Evolutionary conservation across 192 early-diverging fungal species (phyloP), one percentile per base, ranked within the genome.

Genomic region (Gaertneriomyces semiglobifer): DNA sequence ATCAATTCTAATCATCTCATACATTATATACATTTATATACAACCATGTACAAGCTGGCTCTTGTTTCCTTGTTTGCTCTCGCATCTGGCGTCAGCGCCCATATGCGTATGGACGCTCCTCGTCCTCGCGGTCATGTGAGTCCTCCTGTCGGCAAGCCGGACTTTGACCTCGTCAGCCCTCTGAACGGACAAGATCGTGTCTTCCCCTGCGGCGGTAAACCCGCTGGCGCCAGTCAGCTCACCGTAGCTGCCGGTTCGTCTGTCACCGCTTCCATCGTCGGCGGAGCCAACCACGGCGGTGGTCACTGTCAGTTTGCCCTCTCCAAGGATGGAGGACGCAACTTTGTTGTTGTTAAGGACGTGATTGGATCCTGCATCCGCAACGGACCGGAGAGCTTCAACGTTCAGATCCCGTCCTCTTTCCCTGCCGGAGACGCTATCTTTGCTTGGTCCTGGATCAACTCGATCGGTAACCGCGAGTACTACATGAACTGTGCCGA

Each of bases 251-350:
- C 71, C 51, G 71, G 71, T 10, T 33, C 57, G 5, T n/a, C 57
- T 8, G 6, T 68, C 39, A 44, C 60, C 60, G 60, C 60, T 25
- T 20, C 44, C 18, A 9, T 62, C 57, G 57, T 11, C 4, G 51
- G 60, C 6, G n/a, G 25, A 18, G 59, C 57, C 40, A 20, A 52
- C 3, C 87, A 88, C 62, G 80, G 75, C 42, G 88, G 88, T 51
- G 89, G 89, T 33, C 80, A 87, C 55, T 88, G 88, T 60, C 83
- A 89, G 71, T 88, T 90, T 68, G 70, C 86, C 5, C 67, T 90
- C 10, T 84, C 81, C 6, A 81, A 80, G 40, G 86, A 90, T 56
- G 25, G 25, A 2, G 83, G 78, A 19, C 77, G 81, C 44, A 80
- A 81, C 40, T 90, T 80, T 74, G 88, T 82, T 0, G 88, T 87